phyloP scores from a whole-genome alignment of 1,139 yeast genomes.

The Meyerozyma elateridarum region DNA sequence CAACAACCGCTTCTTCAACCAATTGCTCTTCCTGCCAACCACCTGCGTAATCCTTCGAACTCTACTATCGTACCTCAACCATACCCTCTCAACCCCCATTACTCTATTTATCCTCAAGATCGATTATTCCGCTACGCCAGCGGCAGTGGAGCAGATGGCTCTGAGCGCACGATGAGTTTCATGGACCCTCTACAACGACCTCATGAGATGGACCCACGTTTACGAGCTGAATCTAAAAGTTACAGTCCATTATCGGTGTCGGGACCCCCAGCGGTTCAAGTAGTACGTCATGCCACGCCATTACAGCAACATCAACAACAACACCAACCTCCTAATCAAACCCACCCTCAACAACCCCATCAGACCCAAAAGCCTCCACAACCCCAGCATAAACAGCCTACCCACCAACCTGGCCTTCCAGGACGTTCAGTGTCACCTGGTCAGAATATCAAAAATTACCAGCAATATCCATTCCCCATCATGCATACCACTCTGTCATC shows the following conservation, averaged over 20 bases:
- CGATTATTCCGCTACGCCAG: conserved; percentile 4
- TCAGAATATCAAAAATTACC: neutral
- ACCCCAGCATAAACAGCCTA: conserved; percentile 9
- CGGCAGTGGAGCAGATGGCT: conserved; percentile 4
- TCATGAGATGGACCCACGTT: conserved; percentile 13
- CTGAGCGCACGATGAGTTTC: conserved; percentile 10
- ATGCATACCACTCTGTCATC: conserved; percentile 5
- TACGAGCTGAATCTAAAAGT: conserved; percentile 12
- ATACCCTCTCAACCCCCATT: conserved; percentile 36
- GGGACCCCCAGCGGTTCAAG: conserved; percentile 7
- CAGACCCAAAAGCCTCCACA: conserved; percentile 6
- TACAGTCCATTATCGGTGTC: conserved; percentile 13
- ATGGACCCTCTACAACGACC: conserved; percentile 34
- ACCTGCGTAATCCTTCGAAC: conserved; percentile 16
- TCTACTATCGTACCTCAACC: conserved; percentile 29
- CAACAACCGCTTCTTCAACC: conserved; percentile 3
- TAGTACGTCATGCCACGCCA: conserved; percentile 2
- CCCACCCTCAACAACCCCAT: conserved; percentile 4
- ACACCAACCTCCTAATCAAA: conserved; percentile 2
- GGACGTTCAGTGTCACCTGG: conserved; percentile 3
- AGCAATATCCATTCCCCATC: conserved; percentile 13
- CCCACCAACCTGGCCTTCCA: conserved; percentile 2
- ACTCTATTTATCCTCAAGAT: conserved; percentile 20
- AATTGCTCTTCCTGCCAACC: conserved; percentile 1
- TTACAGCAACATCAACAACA: neutral